Evolutionary conservation across 225 moss, liverwort and hornwort genomes (phyloP), one percentile per base, ranked within the genome.

Genomic region (Bryoerythrophyllum caledonicum): DNA sequence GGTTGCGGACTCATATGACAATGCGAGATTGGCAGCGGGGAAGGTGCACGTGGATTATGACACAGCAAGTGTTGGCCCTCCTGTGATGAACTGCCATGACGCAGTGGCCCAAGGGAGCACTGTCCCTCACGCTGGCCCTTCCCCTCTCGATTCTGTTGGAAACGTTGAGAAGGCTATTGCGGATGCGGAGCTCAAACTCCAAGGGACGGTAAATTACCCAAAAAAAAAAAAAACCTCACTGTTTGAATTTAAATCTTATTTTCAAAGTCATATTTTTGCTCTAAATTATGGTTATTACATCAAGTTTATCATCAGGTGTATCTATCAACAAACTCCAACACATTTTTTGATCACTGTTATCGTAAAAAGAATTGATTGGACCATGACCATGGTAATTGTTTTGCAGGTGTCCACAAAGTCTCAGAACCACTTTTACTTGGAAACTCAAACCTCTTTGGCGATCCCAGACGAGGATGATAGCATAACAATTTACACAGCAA

Each of bases 391-490:
- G 46, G 46, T 1, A 16, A 5, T 46, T 38, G 4, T n/a, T 46
- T 16, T 81, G 74, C 70, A 95, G 92, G 81, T 91, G 13, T 59
- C 24, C 3, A 70, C 72, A 41, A 80, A 80, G 30, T 90, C 88
- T 2, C 93, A 95, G 55, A 82, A 82, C 27, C 84, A 82, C 32
- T 93, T 95, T 46, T 93, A 90, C 76, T 88, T 91, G 92, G 95
- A 95, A 80, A 85, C 91, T 0, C 90, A 95, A 59, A 30, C 85
- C 10, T 64, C 77, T 25, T 58, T 91, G 52, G 90, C 80, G 2
- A 19, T 91, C 19, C 93, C 90, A 14, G 95, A 95, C 27, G 89
- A 95, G 66, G 90, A 95, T 64, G 74, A 82, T 2, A 81, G 90
- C 65, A 52, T 95, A 27, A 91, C 89, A 3, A 74, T 95, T 17